Evolutionary conservation across 495 filamentous ascomycete species (phyloP).

Genomic region (Antarctomyces pellizariae): DNA sequence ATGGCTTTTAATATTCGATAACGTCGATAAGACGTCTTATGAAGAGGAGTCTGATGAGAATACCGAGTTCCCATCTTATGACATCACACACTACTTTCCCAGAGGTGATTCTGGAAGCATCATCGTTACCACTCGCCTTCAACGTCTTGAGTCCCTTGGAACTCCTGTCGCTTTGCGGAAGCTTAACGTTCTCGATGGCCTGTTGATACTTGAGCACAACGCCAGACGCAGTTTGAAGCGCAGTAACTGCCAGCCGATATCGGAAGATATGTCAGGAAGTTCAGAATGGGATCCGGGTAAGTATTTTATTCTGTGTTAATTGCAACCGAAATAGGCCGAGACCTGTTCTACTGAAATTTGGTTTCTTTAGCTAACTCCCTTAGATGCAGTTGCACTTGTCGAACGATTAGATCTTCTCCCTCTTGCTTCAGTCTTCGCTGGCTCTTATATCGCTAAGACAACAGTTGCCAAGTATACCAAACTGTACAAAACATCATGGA

Average conservation of each 20-base stretch:
- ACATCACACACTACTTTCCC: constrained; percentile 17
- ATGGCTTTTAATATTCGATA: constrained; percentile 21
- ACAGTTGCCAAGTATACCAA: constrained; percentile 9
- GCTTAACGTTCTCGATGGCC: constrained; percentile 5
- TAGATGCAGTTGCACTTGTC: constrained; percentile 12
- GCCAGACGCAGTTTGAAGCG: constrained; percentile 6
- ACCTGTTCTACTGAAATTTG: constrained; percentile 2
- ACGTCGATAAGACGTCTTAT: constrained; percentile 15
- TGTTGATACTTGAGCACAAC: constrained; percentile 7
- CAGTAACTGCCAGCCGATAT: background rate
- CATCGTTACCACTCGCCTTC: constrained; percentile 18
- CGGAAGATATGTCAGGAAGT: constrained; percentile 3
- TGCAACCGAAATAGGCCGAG: constrained; percentile 1
- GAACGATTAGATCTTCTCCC: constrained; percentile 11
- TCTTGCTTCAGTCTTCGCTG: constrained; percentile 15
- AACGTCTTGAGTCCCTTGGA: constrained; percentile 7
- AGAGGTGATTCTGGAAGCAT: constrained; percentile 17
- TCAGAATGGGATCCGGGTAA: constrained; percentile 8
- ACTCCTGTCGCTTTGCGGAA: constrained; percentile 4
- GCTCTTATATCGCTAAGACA: constrained; percentile 13
- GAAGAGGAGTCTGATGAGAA: constrained; percentile 10
- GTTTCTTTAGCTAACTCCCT: constrained; percentile 4
- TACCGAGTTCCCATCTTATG: constrained; percentile 8
- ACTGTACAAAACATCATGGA: constrained; percentile 14
- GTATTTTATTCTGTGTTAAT: constrained; percentile 2